phyloP scores from a whole-genome alignment of 768 basidiomycete genomes.

The Rhizopogon vinicolor region DNA sequence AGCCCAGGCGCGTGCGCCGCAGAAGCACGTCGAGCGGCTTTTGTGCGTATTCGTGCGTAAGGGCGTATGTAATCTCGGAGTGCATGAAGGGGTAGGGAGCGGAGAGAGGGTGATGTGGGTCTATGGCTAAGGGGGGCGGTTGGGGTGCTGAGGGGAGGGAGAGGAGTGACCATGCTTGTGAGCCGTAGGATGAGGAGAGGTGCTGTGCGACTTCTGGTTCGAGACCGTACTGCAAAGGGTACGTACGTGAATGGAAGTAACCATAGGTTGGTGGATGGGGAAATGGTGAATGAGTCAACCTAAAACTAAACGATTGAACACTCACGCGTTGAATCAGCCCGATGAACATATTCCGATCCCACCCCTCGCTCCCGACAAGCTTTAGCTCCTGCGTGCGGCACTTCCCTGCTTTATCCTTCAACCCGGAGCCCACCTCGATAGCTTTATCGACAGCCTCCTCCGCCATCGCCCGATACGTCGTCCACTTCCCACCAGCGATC shows the following conservation, averaged over 20 bases:
- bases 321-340: slow-evolving; percentile 85
- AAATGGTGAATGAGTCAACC: background rate
- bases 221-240: slow-evolving; percentile 64
- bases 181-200: slow-evolving; percentile 90
- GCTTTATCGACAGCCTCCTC: slow-evolving; percentile 91
- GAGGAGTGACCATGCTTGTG: slow-evolving; percentile 94
- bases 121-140: slow-evolving; percentile 59
- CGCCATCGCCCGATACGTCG: slow-evolving; percentile 95
- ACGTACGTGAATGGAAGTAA: background rate
- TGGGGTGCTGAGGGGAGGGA: slow-evolving; percentile 62
- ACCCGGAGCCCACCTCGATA: slow-evolving; percentile 61
- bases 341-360: slow-evolving; percentile 97
- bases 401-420: slow-evolving; percentile 50
- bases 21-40: slow-evolving; percentile 93
- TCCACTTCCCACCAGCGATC: slow-evolving; percentile 98
- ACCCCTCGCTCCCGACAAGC: slow-evolving; percentile 89
- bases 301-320: slow-evolving; percentile 5
- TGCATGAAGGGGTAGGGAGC: slow-evolving; percentile 68
- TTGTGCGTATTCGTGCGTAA: slow-evolving; percentile 85
- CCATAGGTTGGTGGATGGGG: background rate
- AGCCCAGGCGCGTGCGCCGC: slow-evolving; percentile 87
- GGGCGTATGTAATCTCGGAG: slow-evolving; percentile 79
- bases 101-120: slow-evolving; percentile 76
- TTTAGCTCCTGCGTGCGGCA: slow-evolving; percentile 80
- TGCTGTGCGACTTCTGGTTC: slow-evolving; percentile 92